phyloP scores from a whole-genome alignment of 331 rosid species.

The Quercus phellos region DNA sequence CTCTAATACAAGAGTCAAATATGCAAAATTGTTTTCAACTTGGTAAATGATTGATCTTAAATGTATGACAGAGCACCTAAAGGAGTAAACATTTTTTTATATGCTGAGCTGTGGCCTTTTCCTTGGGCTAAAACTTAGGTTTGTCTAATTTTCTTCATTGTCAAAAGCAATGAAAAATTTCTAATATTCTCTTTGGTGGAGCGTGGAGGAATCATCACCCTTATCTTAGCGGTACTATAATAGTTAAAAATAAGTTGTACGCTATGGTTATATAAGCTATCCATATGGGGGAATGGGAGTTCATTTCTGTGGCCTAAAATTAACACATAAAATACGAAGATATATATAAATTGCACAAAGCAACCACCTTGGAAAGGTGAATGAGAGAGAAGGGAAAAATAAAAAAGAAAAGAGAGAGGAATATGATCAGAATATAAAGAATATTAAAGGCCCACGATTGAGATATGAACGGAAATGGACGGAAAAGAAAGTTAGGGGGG shows the following conservation, averaged over 20 bases:
- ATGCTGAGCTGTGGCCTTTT: background rate
- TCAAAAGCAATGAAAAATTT: conserved; percentile 47
- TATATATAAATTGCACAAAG: conserved; percentile 23
- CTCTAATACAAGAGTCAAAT: background rate
- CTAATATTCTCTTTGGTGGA: conserved; percentile 43
- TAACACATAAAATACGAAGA: conserved; percentile 7
- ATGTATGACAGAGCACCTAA: conserved; percentile 1
- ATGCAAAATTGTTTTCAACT: background rate
- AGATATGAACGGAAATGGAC: conserved; percentile 26
- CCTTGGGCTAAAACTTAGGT: background rate
- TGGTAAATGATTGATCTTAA: conserved; percentile 11
- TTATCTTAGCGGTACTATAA: conserved; percentile 27
- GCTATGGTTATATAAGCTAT: conserved; percentile 32
- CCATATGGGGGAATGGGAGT: conserved; percentile 19
- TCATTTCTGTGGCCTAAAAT: conserved; percentile 40
- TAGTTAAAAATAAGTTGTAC: conserved; percentile 24
- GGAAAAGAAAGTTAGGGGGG: conserved; percentile 12
- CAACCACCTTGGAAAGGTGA: conserved; percentile 21
- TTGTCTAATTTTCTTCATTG: conserved; percentile 14
- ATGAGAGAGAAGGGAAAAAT: background rate
- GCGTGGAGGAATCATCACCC: conserved; percentile 52
- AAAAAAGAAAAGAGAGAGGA: conserved; percentile 1
- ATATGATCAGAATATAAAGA: conserved; percentile 41
- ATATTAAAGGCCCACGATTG: conserved; percentile 46
- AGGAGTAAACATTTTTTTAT: background rate